Percentiles rank a stretch among this genome's conserved stretches.
phyloP scores from a whole-genome alignment of 1,139 yeast species.

The Saccharomyces hybrid region DNA sequence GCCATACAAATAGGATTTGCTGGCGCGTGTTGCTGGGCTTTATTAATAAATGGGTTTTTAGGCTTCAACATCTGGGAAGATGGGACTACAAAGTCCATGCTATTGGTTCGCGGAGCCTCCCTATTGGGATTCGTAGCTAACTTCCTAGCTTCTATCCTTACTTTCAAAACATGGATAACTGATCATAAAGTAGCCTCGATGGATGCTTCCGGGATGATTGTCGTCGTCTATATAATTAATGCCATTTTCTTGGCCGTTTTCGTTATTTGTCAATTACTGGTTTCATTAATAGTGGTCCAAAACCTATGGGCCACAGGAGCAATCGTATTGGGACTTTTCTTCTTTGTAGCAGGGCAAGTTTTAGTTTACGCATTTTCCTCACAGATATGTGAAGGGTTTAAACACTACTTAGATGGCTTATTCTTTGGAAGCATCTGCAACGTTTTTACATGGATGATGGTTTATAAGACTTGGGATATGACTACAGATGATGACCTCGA shows the following conservation, averaged over 20 bases:
- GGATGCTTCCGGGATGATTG: slow-evolving; percentile 58
- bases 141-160: slow-evolving; percentile 59
- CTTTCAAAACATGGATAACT: slow-evolving; percentile 63
- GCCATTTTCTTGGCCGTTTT: slow-evolving; percentile 58
- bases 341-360: slow-evolving; percentile 77
- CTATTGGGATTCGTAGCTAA: slow-evolving; percentile 50
- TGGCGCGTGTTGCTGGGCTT: slow-evolving; percentile 60
- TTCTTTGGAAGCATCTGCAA: slow-evolving; percentile 79
- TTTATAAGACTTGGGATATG: slow-evolving; percentile 94
- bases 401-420: slow-evolving; percentile 85
- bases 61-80: slow-evolving; percentile 94
- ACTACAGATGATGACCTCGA: slow-evolving; percentile 94
- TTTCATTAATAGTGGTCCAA: slow-evolving; percentile 60
- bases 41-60: slow-evolving; percentile 66
- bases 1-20: slow-evolving; percentile 73
- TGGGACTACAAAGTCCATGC: slow-evolving; percentile 63
- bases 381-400: slow-evolving; percentile 58
- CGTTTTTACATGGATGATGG: slow-evolving; percentile 82
- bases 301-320: slow-evolving; percentile 90
- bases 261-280: slow-evolving; percentile 59
- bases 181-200: slow-evolving; percentile 23
- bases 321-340: slow-evolving; percentile 55
- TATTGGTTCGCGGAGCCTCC: slow-evolving; percentile 45
- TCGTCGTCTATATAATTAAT: slow-evolving; percentile 62
- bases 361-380: slow-evolving; percentile 61